Evolutionary conservation across 2,329 filamentous ascomycete species (phyloP), one percentile per base, ranked within the genome.

Genomic region (Epichloe elymi): DNA sequence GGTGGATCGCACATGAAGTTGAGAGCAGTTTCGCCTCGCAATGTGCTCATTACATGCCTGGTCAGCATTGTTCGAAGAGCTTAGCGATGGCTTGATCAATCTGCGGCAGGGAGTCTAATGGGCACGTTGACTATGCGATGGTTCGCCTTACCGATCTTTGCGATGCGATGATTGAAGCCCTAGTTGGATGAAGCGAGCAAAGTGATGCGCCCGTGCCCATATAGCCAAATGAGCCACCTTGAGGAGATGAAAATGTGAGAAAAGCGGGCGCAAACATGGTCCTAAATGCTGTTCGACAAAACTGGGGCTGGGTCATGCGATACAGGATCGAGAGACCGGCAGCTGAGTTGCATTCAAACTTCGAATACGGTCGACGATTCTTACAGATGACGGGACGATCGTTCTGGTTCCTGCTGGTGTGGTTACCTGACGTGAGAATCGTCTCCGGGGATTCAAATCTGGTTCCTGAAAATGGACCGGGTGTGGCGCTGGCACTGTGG

Each of bases 21-120:
- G 80, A 84, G 79, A 70, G 63, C 66, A 71, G 76, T 71, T 66
- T 65, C 65, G 74, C 75, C 74, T 68, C 70, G 72, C 71, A 65
- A 60, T 64, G 67, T 64, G 62, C 66, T 65, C 60, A 59, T 59
- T 59, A 62, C 65, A 56, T 60, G 74, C 74, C 74, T 78, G 74
- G 73, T 74, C 76, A 78, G 75, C 75, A 70, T 60, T 53, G 56
- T 54, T 51, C 48, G 50, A 30, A 49, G 57, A 55, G 54, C 58
- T 59, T 10, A 35, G 59, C 59, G 61, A 58, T 56, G 60, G 55
- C 56, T 49, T 47, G 37, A 52, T 30, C 42, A 61, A 61, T 60
- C 58, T 51, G 53, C 55, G 59, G 59, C 59, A 38, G 41, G 39
- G 30, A 44, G 42, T 51, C 48, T 40, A 45, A 17, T 42, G 41